phyloP scores from a whole-genome alignment of 2,329 filamentous ascomycete genomes.

The Eurotiales sp. region DNA sequence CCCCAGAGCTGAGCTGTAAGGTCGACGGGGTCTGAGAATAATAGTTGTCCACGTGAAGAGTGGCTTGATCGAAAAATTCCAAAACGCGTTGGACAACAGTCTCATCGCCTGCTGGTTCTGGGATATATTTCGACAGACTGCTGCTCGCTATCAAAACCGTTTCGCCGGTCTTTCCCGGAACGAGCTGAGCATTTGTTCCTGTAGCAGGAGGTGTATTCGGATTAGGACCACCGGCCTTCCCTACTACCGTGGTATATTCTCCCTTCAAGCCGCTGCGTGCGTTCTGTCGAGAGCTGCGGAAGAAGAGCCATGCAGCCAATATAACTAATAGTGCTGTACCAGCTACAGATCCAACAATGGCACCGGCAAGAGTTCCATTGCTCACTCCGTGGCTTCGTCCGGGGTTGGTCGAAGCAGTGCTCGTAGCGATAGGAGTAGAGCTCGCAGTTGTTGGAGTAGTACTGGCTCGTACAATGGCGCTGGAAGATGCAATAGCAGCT shows the following conservation, averaged over 20 bases:
- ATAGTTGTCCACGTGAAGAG: constrained; percentile 36
- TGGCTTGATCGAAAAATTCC: constrained; percentile 31
- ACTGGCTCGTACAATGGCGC: neutral
- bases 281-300: constrained; percentile 7
- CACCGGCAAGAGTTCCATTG: constrained; percentile 23
- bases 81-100: constrained; percentile 23
- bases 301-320: constrained; percentile 20
- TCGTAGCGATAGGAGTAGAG: neutral
- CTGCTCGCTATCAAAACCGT: neutral
- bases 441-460: neutral
- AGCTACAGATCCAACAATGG: constrained; percentile 23
- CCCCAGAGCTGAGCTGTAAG: neutral
- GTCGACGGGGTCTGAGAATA: constrained; percentile 18
- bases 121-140: constrained; percentile 17
- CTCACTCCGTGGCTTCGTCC: constrained; percentile 8
- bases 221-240: neutral
- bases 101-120: constrained; percentile 30
- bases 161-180: neutral
- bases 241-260: neutral
- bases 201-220: too few relatives aligned
- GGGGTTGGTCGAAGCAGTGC: constrained; percentile 1
- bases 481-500: neutral
- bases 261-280: neutral
- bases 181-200: neutral
- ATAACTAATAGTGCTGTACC: constrained; percentile 21